A percentile compares a stretch with the other conserved stretches of the same genome.
phyloP scores from a whole-genome alignment of 1,284 basidiomycete species.

The Cutaneotrichosporon sp. region DNA sequence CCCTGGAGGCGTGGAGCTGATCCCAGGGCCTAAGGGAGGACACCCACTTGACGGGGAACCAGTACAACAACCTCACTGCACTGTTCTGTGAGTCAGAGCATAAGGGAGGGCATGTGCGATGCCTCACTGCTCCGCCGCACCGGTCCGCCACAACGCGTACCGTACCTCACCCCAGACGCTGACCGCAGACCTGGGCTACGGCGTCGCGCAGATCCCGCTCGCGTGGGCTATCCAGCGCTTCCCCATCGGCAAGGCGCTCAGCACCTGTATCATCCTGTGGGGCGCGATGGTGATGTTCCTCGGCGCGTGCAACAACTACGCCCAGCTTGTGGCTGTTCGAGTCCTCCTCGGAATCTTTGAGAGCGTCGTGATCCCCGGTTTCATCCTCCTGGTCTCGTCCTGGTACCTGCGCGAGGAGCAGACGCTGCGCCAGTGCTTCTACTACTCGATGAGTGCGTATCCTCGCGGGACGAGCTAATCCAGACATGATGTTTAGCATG shows the following conservation, averaged over 20 bases:
- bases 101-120: too few relatives aligned
- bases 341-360: constrained; percentile 27
- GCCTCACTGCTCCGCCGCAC: too few relatives aligned
- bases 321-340: constrained; percentile 28
- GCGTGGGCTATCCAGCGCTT: constrained; percentile 29
- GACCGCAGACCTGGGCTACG: constrained; percentile 25
- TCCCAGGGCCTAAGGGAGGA: constrained; percentile 19
- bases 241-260: constrained; percentile 30
- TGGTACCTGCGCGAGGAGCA: constrained; percentile 38
- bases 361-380: constrained; percentile 13
- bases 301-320: constrained; percentile 33
- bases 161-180: too few relatives aligned
- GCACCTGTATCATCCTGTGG: constrained; percentile 25
- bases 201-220: constrained; percentile 31
- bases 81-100: constrained; percentile 19
- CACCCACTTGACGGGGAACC: constrained; percentile 22
- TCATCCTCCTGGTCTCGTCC: constrained; percentile 35
- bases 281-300: constrained; percentile 27
- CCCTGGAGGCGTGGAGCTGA: background rate
- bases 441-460: constrained; percentile 27
- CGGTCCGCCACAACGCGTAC: too few relatives aligned
- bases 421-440: constrained; percentile 28
- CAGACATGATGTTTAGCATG: constrained; percentile 15
- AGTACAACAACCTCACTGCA: constrained; percentile 24
- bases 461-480: background rate